Percentiles rank a stretch among this genome's conserved stretches.
These are phyloP conservation scores for Rhododendron henanense DNA, from an alignment of 148 eudicot genomes.

Conservation along the genomic window DNA sequence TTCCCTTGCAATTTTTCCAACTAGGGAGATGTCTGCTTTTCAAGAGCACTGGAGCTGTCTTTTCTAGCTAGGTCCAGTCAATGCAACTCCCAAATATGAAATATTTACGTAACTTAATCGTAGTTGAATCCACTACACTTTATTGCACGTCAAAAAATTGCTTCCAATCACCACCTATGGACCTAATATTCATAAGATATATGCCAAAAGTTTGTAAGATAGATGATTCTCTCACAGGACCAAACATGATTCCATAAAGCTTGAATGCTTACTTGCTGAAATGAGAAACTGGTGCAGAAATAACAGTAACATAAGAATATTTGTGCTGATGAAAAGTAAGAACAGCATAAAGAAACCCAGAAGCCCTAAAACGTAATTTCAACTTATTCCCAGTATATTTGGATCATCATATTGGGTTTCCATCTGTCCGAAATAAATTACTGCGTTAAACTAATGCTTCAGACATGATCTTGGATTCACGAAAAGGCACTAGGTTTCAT, in stretches of 20 bases:
- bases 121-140: not conserved
- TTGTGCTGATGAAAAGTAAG: not conserved
- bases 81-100: not conserved
- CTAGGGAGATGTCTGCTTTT: slow-evolving; percentile 12
- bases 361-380: not conserved
- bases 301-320: not conserved
- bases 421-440: not conserved
- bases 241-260: slow-evolving; percentile 3
- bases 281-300: not conserved
- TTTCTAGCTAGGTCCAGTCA: slow-evolving; percentile 16
- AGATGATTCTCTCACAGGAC: not conserved
- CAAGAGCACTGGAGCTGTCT: slow-evolving; percentile 5
- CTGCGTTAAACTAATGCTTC: not conserved
- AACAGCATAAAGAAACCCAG: not conserved
- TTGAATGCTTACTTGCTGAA: slow-evolving; percentile 9
- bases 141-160: slow-evolving; percentile 2
- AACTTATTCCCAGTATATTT: not conserved
- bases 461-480: not conserved
- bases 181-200: not conserved
- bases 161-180: slow-evolving; percentile 6
- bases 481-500: not conserved
- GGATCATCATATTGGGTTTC: not conserved
- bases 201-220: not conserved
- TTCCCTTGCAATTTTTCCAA: slow-evolving; percentile 10
- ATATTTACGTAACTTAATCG: not conserved